phyloP scores from a whole-genome alignment of 805 yeast species.

The Candida morakotiae region DNA sequence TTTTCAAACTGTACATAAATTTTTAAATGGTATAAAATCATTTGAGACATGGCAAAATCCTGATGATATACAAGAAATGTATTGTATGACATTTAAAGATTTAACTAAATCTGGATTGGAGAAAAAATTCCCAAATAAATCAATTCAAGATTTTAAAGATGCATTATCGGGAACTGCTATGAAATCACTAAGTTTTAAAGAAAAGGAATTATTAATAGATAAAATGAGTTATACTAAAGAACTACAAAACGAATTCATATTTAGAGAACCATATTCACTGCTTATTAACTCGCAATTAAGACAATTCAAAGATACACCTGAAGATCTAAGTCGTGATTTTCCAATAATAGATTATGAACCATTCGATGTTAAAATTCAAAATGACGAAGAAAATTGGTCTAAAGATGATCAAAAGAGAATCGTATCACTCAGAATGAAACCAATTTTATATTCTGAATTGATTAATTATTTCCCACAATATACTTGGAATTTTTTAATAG shows the following conservation, averaged over 20 bases:
- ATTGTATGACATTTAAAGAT: constrained; percentile 2
- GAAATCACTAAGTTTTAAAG: background rate
- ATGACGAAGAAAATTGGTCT: background rate
- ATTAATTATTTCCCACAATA: background rate
- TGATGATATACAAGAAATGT: constrained; percentile 3
- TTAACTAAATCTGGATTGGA: background rate
- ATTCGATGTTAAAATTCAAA: background rate
- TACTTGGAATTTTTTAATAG: background rate
- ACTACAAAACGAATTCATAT: too few relatives aligned
- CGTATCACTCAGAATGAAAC: background rate
- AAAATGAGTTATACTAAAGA: background rate
- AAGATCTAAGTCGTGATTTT: constrained; percentile 2
- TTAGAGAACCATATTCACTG: too few relatives aligned
- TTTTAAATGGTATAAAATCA: background rate
- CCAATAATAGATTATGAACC: background rate
- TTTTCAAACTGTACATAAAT: background rate
- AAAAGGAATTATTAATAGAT: background rate
- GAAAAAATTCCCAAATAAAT: constrained; percentile 1
- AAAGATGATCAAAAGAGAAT: background rate
- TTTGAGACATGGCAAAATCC: constrained; percentile 1
- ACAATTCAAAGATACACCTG: background rate
- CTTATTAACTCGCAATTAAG: too few relatives aligned
- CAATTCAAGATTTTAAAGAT: background rate
- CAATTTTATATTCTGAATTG: background rate
- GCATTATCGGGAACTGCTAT: constrained; percentile 1